These are phyloP conservation scores for Auricularia cornea DNA, from an alignment of 768 basidiomycete species.

Conservation along the genomic window DNA sequence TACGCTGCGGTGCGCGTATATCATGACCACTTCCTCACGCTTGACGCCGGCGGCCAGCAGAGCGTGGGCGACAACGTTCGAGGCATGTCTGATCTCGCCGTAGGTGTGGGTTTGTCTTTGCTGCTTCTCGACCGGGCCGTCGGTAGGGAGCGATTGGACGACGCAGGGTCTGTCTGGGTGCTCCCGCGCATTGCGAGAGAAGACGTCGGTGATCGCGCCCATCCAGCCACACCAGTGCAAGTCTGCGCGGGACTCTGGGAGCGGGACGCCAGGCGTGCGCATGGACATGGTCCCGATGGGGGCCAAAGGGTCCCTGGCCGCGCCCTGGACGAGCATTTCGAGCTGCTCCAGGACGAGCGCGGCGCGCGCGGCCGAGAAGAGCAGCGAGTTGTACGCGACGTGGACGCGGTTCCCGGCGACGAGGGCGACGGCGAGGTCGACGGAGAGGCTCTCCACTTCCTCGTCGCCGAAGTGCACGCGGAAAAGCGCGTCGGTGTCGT, in stretches of 20 bases:
- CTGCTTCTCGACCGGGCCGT: constrained; percentile 28
- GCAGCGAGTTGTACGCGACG: constrained; percentile 86
- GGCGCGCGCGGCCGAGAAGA: constrained; percentile 78
- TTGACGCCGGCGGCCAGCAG: constrained; percentile 78
- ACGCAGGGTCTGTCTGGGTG: constrained; percentile 85
- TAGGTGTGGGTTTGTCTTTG: constrained; percentile 65
- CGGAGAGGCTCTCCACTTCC: constrained; percentile 79
- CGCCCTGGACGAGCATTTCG: constrained; percentile 63
- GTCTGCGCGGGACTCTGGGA: constrained; percentile 81
- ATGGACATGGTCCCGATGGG: constrained; percentile 75
- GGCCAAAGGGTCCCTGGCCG: constrained; percentile 55
- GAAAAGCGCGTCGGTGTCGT: constrained; percentile 65
- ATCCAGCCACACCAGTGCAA: constrained; percentile 97
- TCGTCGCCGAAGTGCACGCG: constrained; percentile 96
- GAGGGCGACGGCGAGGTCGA: constrained; percentile 68
- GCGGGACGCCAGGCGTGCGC: constrained; percentile 50
- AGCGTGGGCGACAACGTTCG: constrained; percentile 86
- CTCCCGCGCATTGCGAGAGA: constrained; percentile 73
- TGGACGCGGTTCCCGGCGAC: constrained; percentile 59
- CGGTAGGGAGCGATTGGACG: constrained; percentile 59
- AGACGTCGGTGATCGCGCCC: constrained; percentile 93
- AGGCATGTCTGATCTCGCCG: constrained; percentile 67
- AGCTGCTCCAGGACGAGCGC: constrained; percentile 79
- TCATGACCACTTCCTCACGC: constrained; percentile 94
- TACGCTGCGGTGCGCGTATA: constrained; percentile 92